phyloP scores from a whole-genome alignment of 306 rosid species.

The Rosa rugosa region DNA sequence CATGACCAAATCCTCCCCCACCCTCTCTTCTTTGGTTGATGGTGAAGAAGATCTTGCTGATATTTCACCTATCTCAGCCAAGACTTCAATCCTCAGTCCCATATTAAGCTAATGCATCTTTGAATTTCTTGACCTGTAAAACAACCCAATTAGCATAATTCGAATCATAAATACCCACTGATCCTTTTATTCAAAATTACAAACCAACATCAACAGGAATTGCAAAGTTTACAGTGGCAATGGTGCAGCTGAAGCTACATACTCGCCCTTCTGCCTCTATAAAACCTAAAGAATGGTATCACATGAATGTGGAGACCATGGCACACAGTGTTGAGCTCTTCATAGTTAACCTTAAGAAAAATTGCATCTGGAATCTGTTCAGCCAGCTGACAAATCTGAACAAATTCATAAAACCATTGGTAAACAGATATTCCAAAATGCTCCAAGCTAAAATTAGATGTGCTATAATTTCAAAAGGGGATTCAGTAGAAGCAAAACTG shows the following conservation, averaged over 20 bases:
- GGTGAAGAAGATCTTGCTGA: conserved; percentile 24
- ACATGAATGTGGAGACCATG: conserved; percentile 67
- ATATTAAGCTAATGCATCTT: conserved; percentile 64
- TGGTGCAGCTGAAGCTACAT: conserved; percentile 84
- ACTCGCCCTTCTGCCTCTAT: conserved; percentile 79
- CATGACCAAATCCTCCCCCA: conserved; percentile 37
- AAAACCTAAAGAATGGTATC: conserved; percentile 84
- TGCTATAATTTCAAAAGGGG: neutral
- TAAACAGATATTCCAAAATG: neutral
- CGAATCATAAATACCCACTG: neutral
- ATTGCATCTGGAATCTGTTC: conserved; percentile 51
- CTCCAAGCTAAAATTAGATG: neutral
- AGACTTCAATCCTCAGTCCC: conserved; percentile 58
- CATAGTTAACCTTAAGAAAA: conserved; percentile 70
- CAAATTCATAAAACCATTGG: neutral
- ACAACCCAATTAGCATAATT: conserved; percentile 6
- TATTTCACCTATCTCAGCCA: conserved; percentile 53
- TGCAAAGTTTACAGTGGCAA: conserved; percentile 63
- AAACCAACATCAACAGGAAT: neutral
- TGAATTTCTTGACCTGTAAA: conserved; percentile 75
- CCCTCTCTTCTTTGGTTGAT: conserved; percentile 21
- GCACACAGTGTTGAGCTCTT: conserved; percentile 69
- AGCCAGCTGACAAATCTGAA: conserved; percentile 87
- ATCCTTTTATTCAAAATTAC: neutral
- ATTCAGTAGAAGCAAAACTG: neutral